These are phyloP conservation scores for Neurospora sp. DNA, from an alignment of 495 filamentous ascomycete genomes.

Conservation along the genomic window DNA sequence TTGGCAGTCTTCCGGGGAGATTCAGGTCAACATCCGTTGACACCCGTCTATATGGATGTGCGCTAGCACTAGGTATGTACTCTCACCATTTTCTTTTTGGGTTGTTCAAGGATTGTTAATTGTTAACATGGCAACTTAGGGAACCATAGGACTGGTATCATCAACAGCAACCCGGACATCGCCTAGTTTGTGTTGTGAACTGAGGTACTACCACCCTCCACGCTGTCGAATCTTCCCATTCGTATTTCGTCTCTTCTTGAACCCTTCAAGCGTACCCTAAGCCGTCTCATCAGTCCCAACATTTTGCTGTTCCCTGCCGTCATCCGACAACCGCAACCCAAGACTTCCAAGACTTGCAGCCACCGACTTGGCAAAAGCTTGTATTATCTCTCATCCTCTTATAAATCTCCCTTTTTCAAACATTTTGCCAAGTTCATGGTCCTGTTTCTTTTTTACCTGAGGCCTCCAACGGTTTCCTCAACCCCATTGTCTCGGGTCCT, in stretches of 20 bases:
- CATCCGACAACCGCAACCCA: not conserved
- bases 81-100: not conserved
- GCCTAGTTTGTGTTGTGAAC: not conserved
- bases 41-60: not conserved
- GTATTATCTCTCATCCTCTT: not conserved
- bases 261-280: not conserved
- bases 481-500: not conserved
- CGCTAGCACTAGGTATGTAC: not conserved
- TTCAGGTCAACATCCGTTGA: not conserved
- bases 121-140: not conserved
- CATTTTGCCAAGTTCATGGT: not conserved
- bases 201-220: not conserved
- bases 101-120: not conserved
- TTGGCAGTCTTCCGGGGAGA: not conserved
- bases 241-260: not conserved
- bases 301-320: not conserved
- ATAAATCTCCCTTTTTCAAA: not conserved
- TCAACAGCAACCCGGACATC: not conserved
- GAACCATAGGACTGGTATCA: not conserved
- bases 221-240: not conserved
- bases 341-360: not conserved
- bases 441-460: not conserved
- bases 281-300: not conserved
- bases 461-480: not conserved
- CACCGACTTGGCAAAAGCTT: not conserved